Base-by-base conservation (phyloP, 2,329 filamentous ascomycete genomes). In the Fusarium sulawesiense region DNA sequence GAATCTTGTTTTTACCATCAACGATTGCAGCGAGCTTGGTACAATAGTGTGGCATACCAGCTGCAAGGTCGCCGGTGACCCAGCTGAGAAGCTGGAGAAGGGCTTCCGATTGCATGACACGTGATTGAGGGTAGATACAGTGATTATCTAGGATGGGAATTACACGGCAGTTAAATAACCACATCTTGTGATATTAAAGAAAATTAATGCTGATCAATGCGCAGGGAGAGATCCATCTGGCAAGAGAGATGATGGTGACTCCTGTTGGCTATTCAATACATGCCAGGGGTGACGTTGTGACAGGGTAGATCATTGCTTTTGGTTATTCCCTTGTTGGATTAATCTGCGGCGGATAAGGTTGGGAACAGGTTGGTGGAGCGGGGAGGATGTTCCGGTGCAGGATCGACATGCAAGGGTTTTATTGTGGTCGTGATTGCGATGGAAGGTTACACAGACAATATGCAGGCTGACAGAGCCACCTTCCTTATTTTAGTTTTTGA, bases 131-230 rank as follows among this genome's bases (percentile, higher is more conserved):
- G 34, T 37, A 37, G 18, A 4, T 11, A 11, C 34, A 37, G 3
- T 11, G 16, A 37, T 3, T 7, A 11, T n/a, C 6, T 6, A 10
- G 3, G 18, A 37, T 37, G 34, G 18, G 34, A 11, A 37, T n/a
- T 11, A 7, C 3, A 11, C 18, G 18, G 34, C 10, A 37, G 18
- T 37, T 37, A 37, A n/a, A n/a, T n/a, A n/a, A 37, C 6, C 6
- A 11, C 9, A n/a, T n/a, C 3, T n/a, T n/a, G 16, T 10, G 9
- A n/a, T 11, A 11, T 4, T 4, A 7, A 1, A 37, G 9, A n/a
- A 9, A 37, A n/a, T 37, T 37, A n/a, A n/a, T 37, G 18, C 16
- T n/a, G 9, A 37, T n/a, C 5, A 6, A n/a, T 11, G 34, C 11
- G 18, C 34, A 37, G 18, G 10, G 18, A 37, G 18, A 6, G 18